Evolutionary conservation across 257 asterid genomes (phyloP).

Genomic region (Striga asiatica): DNA sequence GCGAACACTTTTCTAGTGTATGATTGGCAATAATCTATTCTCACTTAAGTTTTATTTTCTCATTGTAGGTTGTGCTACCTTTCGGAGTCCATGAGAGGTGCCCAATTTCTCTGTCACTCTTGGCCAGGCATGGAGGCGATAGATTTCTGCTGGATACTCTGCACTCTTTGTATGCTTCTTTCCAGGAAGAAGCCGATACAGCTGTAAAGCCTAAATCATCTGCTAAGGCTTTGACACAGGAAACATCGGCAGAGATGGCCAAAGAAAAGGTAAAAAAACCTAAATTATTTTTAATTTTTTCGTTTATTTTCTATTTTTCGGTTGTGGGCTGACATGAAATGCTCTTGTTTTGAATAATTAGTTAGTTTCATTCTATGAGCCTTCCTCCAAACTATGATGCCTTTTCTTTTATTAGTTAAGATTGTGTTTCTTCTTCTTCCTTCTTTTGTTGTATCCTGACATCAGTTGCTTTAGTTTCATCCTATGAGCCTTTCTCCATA

Average conservation of each 20-base stretch:
- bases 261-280: slow-evolving; percentile 74
- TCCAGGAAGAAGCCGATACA: slow-evolving; percentile 53
- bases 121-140: slow-evolving; percentile 92
- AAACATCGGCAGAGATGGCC: slow-evolving; percentile 82
- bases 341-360: neutral
- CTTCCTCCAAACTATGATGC: neutral
- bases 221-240: slow-evolving; percentile 37
- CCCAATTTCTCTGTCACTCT: slow-evolving; percentile 73
- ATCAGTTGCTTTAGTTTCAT: neutral
- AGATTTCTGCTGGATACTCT: slow-evolving; percentile 72
- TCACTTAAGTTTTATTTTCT: neutral
- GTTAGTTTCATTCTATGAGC: neutral
- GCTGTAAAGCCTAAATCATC: slow-evolving; percentile 41
- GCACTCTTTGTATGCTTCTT: slow-evolving; percentile 46
- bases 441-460: neutral
- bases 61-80: slow-evolving; percentile 65
- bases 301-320: neutral
- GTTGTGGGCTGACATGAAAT: neutral
- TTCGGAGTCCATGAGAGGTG: slow-evolving; percentile 69
- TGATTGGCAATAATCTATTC: slow-evolving; percentile 1
- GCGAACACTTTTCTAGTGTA: neutral
- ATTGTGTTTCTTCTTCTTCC: neutral
- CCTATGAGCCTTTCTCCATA: neutral
- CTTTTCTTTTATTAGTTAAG: neutral
- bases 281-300: neutral